A percentile compares a stretch with the other conserved stretches of the same genome.
Evolutionary conservation across 169 alveolate species (phyloP).

Genomic region (Theileria luwenshuni): DNA sequence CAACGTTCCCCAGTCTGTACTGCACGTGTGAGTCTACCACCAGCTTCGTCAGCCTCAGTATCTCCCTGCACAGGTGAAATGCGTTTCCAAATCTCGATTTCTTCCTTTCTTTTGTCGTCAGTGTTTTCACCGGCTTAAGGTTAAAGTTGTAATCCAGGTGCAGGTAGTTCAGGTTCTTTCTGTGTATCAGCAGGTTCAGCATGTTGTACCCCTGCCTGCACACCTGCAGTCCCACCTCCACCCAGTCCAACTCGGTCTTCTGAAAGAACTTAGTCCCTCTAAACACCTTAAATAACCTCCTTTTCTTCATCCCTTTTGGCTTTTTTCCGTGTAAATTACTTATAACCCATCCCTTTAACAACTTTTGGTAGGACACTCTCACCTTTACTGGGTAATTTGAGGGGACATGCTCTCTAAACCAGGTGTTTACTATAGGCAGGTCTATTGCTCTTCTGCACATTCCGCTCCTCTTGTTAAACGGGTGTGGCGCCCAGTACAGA

Average conservation of each 20-base stretch:
- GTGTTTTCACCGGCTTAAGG: slow-evolving; percentile 98
- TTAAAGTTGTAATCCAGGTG: slow-evolving; percentile 99
- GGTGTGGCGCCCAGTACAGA: slow-evolving; percentile 97
- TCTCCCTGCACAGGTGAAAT: slow-evolving; percentile 99
- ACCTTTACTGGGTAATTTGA: slow-evolving; percentile 97
- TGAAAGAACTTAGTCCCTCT: slow-evolving; percentile 97
- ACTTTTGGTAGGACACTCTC: slow-evolving; percentile 97
- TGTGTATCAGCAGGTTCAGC: slow-evolving; percentile 97
- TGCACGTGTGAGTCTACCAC: slow-evolving; percentile 99
- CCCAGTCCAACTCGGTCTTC: slow-evolving; percentile 99
- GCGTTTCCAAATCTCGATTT: slow-evolving; percentile 99
- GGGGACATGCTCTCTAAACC: slow-evolving; percentile 98
- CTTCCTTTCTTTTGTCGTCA: slow-evolving; percentile 99
- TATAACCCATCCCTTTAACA: slow-evolving; percentile 97
- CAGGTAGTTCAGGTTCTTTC: slow-evolving; percentile 97
- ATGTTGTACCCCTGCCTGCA: slow-evolving; percentile 99
- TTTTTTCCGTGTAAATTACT: slow-evolving; percentile 91
- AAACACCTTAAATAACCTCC: slow-evolving; percentile 93
- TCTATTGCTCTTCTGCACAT: slow-evolving; percentile 95
- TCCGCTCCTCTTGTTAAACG: slow-evolving; percentile 97
- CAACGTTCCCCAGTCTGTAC: slow-evolving; percentile 98
- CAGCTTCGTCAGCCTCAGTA: slow-evolving; percentile 96
- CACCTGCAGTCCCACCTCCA: slow-evolving; percentile 98
- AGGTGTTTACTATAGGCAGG: slow-evolving; percentile 94
- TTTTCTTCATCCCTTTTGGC: slow-evolving; percentile 94